Evolutionary conservation across 352 stramenopile species (phyloP).

Genomic region (Peronosclerospora sorghi): DNA sequence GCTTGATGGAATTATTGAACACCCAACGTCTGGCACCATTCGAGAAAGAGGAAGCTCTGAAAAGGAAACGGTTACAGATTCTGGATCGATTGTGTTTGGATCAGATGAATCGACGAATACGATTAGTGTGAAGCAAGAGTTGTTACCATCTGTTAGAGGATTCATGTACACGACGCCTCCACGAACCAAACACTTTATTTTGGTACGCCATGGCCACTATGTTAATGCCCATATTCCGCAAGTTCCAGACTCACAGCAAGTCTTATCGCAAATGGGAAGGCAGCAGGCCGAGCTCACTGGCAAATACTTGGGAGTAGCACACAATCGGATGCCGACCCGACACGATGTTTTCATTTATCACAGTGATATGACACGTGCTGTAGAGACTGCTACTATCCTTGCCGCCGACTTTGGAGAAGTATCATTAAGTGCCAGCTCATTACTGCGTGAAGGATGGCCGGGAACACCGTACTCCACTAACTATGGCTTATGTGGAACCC

Average conservation of each 20-base stretch:
- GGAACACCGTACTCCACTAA: conserved; percentile 45
- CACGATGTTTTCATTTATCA: conserved; percentile 53
- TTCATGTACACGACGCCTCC: conserved; percentile 46
- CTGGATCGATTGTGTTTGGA: background rate
- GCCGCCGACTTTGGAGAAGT: conserved; percentile 36
- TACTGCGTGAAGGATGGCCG: conserved; percentile 73
- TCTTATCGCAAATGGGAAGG: conserved; percentile 68
- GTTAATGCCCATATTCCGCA: conserved; percentile 60
- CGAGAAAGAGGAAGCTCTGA: conserved; percentile 1
- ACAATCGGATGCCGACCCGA: conserved; percentile 39
- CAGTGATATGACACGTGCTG: conserved; percentile 64
- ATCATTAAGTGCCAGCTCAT: conserved; percentile 22
- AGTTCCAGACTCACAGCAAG: conserved; percentile 48
- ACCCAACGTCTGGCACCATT: conserved; percentile 1
- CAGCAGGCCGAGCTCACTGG: conserved; percentile 63
- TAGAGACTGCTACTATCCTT: conserved; percentile 63
- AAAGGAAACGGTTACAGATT: background rate
- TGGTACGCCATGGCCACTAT: conserved; percentile 76
- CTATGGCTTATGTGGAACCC: conserved; percentile 6
- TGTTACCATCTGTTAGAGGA: conserved; percentile 20
- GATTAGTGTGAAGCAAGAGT: background rate
- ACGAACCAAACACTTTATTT: conserved; percentile 59
- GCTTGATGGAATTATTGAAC: conserved; percentile 24
- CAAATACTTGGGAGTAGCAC: conserved; percentile 49
- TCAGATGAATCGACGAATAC: background rate